Evolutionary conservation across 352 stramenopile genomes (phyloP).

Genomic region (Pythium aristosporum): DNA sequence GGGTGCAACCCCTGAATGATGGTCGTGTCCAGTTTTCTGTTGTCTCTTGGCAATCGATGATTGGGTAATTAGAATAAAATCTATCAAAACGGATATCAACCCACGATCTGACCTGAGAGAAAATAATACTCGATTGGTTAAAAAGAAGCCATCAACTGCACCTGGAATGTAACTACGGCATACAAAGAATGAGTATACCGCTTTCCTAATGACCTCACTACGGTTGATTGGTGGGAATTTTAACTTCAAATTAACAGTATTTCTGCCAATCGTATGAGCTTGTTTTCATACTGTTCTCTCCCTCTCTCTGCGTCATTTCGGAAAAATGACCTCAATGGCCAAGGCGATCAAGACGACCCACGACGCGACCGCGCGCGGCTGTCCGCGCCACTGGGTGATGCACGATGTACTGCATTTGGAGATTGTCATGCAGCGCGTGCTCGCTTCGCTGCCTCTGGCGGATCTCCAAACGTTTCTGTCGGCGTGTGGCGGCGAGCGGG

Average conservation of each 20-base stretch:
- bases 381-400: background rate
- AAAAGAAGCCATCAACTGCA: background rate
- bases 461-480: constrained; percentile 14
- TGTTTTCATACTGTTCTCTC: too few species aligned
- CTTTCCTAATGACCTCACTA: background rate
- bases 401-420: constrained; percentile 25
- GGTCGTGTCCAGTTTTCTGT: background rate
- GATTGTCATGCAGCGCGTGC: constrained; percentile 25
- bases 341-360: constrained; percentile 18
- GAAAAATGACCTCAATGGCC: background rate
- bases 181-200: background rate
- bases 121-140: constrained; percentile 4
- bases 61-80: constrained; percentile 6
- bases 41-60: background rate
- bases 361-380: background rate
- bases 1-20: constrained; percentile 15
- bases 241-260: background rate
- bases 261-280: constrained; percentile 1
- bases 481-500: background rate
- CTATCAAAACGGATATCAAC: constrained; percentile 17
- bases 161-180: background rate
- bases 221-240: background rate
- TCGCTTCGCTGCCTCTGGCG: constrained; percentile 9
- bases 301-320: too few species aligned
- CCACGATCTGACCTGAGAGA: constrained; percentile 1